A percentile compares a stretch with the other conserved stretches of the same genome.
These are phyloP conservation scores for Amylocarpus encephaloides DNA, from an alignment of 2,329 filamentous ascomycete species.

Conservation along the genomic window DNA sequence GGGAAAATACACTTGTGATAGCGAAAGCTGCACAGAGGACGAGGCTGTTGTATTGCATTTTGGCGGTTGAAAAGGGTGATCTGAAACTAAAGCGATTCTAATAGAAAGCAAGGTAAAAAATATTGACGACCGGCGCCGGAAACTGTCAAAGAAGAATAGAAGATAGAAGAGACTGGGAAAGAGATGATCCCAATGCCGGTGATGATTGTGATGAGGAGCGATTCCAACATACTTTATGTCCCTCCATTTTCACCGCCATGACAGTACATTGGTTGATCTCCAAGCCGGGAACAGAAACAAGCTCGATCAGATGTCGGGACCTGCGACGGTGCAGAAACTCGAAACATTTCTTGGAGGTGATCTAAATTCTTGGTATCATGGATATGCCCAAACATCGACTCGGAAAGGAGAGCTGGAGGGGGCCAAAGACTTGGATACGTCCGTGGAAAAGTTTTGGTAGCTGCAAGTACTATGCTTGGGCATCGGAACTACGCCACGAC, in stretches of 20 bases:
- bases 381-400: not conserved
- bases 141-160: not conserved
- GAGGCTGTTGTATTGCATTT: constrained; percentile 39
- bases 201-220: not conserved
- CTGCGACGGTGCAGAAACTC: constrained; percentile 1
- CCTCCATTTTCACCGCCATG: not conserved
- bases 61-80: constrained; percentile 14
- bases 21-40: constrained; percentile 39
- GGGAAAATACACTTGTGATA: constrained; percentile 41
- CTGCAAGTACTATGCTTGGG: not conserved
- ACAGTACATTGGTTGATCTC: not conserved
- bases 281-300: not conserved
- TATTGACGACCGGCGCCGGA: not conserved
- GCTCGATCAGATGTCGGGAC: not conserved
- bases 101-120: not conserved
- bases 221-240: not conserved
- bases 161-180: not conserved
- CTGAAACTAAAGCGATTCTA: constrained; percentile 2
- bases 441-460: not conserved
- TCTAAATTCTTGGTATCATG: not conserved
- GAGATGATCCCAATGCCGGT: not conserved
- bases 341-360: not conserved
- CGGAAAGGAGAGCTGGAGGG: not conserved
- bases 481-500: not conserved
- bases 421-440: not conserved